These are phyloP conservation scores for Fonsecaea pedrosoi DNA, from an alignment of 2,329 filamentous ascomycete species.

Conservation along the genomic window DNA sequence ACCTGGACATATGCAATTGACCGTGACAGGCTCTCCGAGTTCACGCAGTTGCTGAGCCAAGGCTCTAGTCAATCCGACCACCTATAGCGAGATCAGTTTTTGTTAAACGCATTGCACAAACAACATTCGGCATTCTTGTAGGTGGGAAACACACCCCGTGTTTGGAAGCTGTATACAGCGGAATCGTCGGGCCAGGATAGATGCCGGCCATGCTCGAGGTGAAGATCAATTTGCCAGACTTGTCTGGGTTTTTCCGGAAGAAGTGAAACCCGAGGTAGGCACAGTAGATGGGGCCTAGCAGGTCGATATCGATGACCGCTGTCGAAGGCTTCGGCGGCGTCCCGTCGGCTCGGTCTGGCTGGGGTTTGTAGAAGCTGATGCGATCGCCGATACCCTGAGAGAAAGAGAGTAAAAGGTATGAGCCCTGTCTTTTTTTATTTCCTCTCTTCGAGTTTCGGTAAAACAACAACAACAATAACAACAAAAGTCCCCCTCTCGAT, in stretches of 20 bases:
- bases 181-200: neutral
- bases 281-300: constrained; percentile 5
- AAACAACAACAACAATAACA: too few species aligned
- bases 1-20: constrained; percentile 12
- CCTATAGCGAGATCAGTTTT: neutral
- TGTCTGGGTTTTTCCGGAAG: constrained; percentile 11
- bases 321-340: constrained; percentile 3
- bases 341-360: constrained; percentile 5
- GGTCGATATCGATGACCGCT: constrained; percentile 1
- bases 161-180: constrained; percentile 7
- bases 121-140: too few species aligned
- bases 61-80: constrained; percentile 5
- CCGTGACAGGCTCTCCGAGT: constrained; percentile 2
- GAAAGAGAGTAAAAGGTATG: too few species aligned
- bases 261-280: constrained; percentile 6
- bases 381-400: neutral
- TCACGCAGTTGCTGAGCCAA: neutral
- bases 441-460: too few species aligned
- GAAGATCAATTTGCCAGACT: constrained; percentile 6
- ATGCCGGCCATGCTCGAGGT: constrained; percentile 10
- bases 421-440: too few species aligned
- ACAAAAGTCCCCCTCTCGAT: neutral
- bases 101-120: too few species aligned
- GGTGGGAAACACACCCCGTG: neutral
- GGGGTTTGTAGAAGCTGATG: constrained; percentile 5